These are phyloP conservation scores for Calonectria naviculata DNA, from an alignment of 2,329 filamentous ascomycete species.

Conservation along the genomic window DNA sequence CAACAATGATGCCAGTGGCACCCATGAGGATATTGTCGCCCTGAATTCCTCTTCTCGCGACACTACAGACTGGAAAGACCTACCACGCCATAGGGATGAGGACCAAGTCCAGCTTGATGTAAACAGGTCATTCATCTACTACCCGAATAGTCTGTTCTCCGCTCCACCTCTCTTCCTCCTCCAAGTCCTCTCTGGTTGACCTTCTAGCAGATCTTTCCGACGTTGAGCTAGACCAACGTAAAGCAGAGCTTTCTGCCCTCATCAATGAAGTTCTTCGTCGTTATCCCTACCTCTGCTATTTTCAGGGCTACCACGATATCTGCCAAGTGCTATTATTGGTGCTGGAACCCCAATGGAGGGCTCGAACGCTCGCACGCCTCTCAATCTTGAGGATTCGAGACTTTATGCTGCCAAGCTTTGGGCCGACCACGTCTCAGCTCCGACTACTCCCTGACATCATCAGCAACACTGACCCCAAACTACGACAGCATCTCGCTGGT, in stretches of 20 bases:
- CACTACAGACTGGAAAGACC: slow-evolving; percentile 62
- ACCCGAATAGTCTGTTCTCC: slow-evolving; percentile 75
- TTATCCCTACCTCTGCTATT: slow-evolving; percentile 90
- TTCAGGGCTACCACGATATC: slow-evolving; percentile 99
- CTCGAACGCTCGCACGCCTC: slow-evolving; percentile 78
- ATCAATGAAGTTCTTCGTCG: slow-evolving; percentile 85
- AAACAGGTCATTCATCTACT: slow-evolving; percentile 96
- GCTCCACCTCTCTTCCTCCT: background rate
- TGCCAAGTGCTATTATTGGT: slow-evolving; percentile 95
- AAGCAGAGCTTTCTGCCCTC: slow-evolving; percentile 80
- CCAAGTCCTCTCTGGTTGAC: background rate
- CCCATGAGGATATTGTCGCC: slow-evolving; percentile 23
- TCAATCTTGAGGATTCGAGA: slow-evolving; percentile 92
- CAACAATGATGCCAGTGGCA: slow-evolving; percentile 1
- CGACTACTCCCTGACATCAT: slow-evolving; percentile 87
- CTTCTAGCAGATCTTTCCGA: slow-evolving; percentile 71
- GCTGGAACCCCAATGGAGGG: slow-evolving; percentile 71
- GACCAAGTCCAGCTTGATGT: slow-evolving; percentile 93
- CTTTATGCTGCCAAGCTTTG: slow-evolving; percentile 93
- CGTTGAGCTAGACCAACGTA: slow-evolving; percentile 76
- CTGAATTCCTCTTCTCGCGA: slow-evolving; percentile 34
- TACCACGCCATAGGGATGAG: slow-evolving; percentile 86
- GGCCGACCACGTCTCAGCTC: slow-evolving; percentile 86
- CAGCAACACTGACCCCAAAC: slow-evolving; percentile 73
- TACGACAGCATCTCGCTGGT: slow-evolving; percentile 80